A percentile compares a stretch with the other conserved stretches of the same genome.
Conservation (phyloP, 805 yeast genomes). For the Blastobotrys terrestris region DNA sequence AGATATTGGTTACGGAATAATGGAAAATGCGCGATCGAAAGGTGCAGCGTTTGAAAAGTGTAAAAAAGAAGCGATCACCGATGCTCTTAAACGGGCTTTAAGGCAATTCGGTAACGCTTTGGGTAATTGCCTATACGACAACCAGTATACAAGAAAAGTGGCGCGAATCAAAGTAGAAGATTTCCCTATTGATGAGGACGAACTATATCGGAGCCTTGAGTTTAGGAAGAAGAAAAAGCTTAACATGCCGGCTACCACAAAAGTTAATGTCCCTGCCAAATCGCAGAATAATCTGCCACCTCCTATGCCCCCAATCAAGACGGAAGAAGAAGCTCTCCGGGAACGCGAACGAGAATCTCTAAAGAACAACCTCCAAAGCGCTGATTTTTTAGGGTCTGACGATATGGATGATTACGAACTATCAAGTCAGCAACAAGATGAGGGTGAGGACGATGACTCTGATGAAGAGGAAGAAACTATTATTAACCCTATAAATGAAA, state of each 20-base stretch:
- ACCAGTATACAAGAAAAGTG: slow-evolving; percentile 22
- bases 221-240: not conserved
- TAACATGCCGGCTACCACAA: not conserved
- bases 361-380: not conserved
- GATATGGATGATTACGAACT: not conserved
- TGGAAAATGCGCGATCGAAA: slow-evolving; percentile 45
- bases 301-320: not conserved
- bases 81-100: slow-evolving; percentile 72
- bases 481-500: slow-evolving; percentile 2
- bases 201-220: not conserved
- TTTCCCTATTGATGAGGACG: not conserved
- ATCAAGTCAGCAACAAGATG: not conserved
- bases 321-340: not conserved
- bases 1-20: slow-evolving; percentile 68
- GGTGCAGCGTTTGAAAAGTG: slow-evolving; percentile 76
- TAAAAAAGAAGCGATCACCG: slow-evolving; percentile 79
- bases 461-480: not conserved
- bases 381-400: not conserved
- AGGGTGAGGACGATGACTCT: not conserved
- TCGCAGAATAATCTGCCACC: not conserved
- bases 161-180: slow-evolving; percentile 14
- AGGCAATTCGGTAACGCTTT: slow-evolving; percentile 73
- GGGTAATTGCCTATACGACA: slow-evolving; percentile 42
- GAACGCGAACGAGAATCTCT: not conserved
- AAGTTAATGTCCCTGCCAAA: not conserved